These are phyloP conservation scores for Aspergillus japonicus DNA, from an alignment of 2,329 filamentous ascomycete species.

Conservation along the genomic window DNA sequence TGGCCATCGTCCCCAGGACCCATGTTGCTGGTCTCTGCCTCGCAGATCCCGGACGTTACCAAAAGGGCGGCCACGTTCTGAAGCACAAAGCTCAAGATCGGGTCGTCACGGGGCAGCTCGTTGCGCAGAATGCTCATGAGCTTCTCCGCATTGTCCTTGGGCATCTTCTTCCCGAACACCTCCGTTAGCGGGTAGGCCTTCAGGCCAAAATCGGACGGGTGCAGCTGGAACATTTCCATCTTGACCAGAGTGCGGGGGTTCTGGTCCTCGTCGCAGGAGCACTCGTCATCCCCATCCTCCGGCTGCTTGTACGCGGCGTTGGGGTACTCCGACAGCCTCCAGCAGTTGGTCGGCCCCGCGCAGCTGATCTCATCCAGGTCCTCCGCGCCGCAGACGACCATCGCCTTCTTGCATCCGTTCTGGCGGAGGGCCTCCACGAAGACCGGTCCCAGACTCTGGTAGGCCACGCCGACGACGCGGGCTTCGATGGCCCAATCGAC, in stretches of 20 bases:
- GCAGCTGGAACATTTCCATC: conserved; percentile 74
- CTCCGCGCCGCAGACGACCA: conserved; percentile 91
- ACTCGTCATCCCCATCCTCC: conserved; percentile 47
- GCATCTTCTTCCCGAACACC: conserved; percentile 82
- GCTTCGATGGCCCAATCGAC: conserved; percentile 83
- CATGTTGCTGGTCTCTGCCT: conserved; percentile 77
- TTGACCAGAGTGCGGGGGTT: conserved; percentile 49
- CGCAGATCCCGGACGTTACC: conserved; percentile 81
- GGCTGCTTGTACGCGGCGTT: conserved; percentile 44
- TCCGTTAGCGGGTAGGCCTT: conserved; percentile 68
- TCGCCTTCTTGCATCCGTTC: conserved; percentile 73
- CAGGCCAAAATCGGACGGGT: conserved; percentile 85
- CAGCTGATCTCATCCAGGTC: conserved; percentile 95
- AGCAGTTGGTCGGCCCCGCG: conserved; percentile 84
- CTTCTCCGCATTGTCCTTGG: conserved; percentile 82
- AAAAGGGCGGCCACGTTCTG: conserved; percentile 90
- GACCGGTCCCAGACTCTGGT: conserved; percentile 79
- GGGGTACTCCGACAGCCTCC: conserved; percentile 64
- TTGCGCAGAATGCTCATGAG: conserved; percentile 73
- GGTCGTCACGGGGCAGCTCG: conserved; percentile 71
- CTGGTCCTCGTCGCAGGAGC: conserved; percentile 42
- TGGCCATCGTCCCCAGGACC: conserved; percentile 75
- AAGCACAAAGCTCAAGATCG: conserved; percentile 88
- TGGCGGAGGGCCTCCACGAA: conserved; percentile 82
- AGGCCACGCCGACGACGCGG: conserved; percentile 87